A percentile compares a stretch with the other conserved stretches of the same genome.
Conservation (phyloP, 306 rosid species). For the Sechiopsis laciniata region DNA sequence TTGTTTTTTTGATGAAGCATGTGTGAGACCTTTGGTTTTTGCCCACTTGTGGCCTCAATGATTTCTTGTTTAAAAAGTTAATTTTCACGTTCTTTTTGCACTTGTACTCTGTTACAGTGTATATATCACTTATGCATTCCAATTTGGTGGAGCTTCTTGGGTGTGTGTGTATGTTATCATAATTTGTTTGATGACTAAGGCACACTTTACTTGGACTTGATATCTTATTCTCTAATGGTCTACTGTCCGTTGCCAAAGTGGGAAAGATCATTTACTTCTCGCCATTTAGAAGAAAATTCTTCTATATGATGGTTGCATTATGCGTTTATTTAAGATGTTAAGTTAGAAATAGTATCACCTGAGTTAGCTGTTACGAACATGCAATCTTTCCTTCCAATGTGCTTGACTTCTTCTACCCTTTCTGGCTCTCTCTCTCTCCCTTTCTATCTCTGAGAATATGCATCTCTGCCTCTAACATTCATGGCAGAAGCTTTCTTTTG, state of each 20-base stretch:
- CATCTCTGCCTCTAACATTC: neutral
- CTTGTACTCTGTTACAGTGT: neutral
- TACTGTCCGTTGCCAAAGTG: neutral
- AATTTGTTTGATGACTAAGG: neutral
- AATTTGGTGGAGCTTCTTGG: neutral
- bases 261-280: slow-evolving; percentile 3
- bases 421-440: neutral
- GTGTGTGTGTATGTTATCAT: neutral
- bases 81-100: neutral
- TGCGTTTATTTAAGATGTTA: neutral
- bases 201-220: neutral
- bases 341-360: neutral
- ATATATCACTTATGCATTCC: neutral
- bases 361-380: slow-evolving; percentile 5
- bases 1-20: neutral
- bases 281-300: neutral
- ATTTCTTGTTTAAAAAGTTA: neutral
- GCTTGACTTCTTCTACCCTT: neutral
- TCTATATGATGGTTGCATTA: neutral
- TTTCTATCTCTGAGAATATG: neutral
- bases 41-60: neutral
- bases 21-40: neutral
- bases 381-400: neutral
- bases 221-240: neutral
- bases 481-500: neutral